Percentiles rank a stretch among this genome's conserved stretches.
These are phyloP conservation scores for Juglanconis sp. DNA, from an alignment of 2,329 filamentous ascomycete genomes.

Conservation along the genomic window DNA sequence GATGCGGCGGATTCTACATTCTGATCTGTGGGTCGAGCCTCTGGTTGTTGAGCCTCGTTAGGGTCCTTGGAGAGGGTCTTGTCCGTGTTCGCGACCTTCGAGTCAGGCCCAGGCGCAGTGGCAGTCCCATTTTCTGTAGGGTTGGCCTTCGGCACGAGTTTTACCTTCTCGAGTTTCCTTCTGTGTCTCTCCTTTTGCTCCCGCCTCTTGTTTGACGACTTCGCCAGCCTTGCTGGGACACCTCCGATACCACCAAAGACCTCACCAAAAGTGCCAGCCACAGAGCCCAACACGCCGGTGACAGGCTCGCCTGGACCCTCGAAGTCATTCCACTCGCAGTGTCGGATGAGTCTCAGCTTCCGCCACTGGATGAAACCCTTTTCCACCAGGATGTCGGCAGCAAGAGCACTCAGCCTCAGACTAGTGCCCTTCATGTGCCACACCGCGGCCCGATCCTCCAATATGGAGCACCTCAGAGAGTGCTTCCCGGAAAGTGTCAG, in stretches of 20 bases:
- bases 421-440: conserved; percentile 64
- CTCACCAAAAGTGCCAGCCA: conserved; percentile 56
- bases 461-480: conserved; percentile 63
- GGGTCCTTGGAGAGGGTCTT: conserved; percentile 12
- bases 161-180: conserved; percentile 10
- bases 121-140: conserved; percentile 20
- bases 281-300: conserved; percentile 60
- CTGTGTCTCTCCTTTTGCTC: conserved; percentile 37
- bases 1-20: neutral
- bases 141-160: conserved; percentile 11
- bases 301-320: conserved; percentile 72
- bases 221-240: conserved; percentile 60
- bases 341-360: conserved; percentile 60
- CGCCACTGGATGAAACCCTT: conserved; percentile 61
- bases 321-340: conserved; percentile 74
- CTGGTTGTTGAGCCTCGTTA: neutral
- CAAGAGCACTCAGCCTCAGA: conserved; percentile 59
- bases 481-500: conserved; percentile 49
- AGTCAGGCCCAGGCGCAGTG: neutral
- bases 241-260: conserved; percentile 61
- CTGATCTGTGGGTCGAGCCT: neutral
- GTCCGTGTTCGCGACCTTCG: neutral
- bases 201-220: conserved; percentile 52
- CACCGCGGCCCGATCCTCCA: conserved; percentile 59
- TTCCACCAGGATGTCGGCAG: conserved; percentile 62